Conservation (phyloP, 2,329 filamentous ascomycete species). For the Diaporthe capsici region DNA sequence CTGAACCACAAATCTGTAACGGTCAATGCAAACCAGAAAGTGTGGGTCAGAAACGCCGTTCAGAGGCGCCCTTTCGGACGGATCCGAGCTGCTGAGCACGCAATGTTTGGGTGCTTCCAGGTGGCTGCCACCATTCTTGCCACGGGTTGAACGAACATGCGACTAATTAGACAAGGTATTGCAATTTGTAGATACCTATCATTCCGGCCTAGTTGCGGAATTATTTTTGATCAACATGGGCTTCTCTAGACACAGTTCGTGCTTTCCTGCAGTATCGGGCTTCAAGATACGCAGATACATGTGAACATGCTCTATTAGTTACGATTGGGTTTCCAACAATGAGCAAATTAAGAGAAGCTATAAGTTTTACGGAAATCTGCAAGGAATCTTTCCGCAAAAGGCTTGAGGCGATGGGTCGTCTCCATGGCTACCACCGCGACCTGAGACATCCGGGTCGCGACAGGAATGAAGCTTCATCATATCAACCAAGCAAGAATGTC, state of each 20-base stretch:
- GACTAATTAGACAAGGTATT: not conserved
- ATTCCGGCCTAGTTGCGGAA: not conserved
- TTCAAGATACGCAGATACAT: not conserved
- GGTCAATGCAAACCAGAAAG: not conserved
- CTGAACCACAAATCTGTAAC: not conserved
- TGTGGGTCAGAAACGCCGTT: too few species aligned
- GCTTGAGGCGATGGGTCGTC: not conserved
- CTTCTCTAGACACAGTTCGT: not conserved
- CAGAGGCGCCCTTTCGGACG: not conserved
- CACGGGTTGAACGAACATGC: not conserved
- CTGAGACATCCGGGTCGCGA: conserved; percentile 13
- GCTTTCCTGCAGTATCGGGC: not conserved
- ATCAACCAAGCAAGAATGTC: not conserved
- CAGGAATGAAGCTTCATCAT: conserved; percentile 23
- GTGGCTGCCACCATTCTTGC: not conserved
- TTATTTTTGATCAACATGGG: not conserved
- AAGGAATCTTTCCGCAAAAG: not conserved
- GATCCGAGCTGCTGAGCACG: not conserved
- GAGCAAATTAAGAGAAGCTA: not conserved
- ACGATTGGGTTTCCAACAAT: too few species aligned
- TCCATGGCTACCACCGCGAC: conserved; percentile 5
- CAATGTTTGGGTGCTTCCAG: not conserved
- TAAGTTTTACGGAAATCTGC: not conserved
- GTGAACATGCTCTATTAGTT: not conserved
- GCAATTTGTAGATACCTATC: not conserved